These are phyloP conservation scores for Paecilomyces niveus DNA, from an alignment of 2,329 filamentous ascomycete species.

Conservation along the genomic window DNA sequence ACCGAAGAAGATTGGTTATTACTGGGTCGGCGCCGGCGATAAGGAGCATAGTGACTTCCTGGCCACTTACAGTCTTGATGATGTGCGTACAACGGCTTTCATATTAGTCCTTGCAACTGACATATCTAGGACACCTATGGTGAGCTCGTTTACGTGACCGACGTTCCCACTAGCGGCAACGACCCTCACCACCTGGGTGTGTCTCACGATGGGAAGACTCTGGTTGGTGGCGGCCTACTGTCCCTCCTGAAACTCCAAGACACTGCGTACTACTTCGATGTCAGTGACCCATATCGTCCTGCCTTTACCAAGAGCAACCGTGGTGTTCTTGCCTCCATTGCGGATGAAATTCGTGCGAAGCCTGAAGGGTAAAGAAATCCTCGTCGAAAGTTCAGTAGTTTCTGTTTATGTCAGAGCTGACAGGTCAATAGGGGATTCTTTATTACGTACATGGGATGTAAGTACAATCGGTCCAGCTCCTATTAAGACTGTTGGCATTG, in stretches of 20 bases:
- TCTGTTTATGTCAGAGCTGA: neutral
- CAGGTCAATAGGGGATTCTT: constrained; percentile 42
- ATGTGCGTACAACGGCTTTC: constrained; percentile 31
- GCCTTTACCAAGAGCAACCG: constrained; percentile 55
- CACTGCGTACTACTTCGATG: constrained; percentile 57
- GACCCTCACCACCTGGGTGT: constrained; percentile 53
- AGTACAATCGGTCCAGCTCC: constrained; percentile 4
- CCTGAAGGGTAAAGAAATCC: constrained; percentile 42
- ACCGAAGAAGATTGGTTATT: constrained; percentile 61
- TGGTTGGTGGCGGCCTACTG: constrained; percentile 52
- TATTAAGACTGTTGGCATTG: neutral
- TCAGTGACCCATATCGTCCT: constrained; percentile 51
- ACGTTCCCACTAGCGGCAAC: constrained; percentile 54
- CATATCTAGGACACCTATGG: constrained; percentile 50
- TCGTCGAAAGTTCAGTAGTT: neutral
- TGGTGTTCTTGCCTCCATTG: constrained; percentile 52
- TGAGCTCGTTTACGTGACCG: constrained; percentile 51
- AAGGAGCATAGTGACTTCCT: constrained; percentile 55
- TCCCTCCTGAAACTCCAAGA: constrained; percentile 55
- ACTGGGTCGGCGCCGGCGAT: constrained; percentile 56
- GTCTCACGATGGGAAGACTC: constrained; percentile 50
- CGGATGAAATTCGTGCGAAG: constrained; percentile 57
- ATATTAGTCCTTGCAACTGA: neutral
- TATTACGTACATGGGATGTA: constrained; percentile 56
- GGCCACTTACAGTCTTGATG: constrained; percentile 52